A percentile compares a stretch with the other conserved stretches of the same genome.
Evolutionary conservation across 169 alveolate genomes (phyloP).

Genomic region (Cryptosporidium sp.): DNA sequence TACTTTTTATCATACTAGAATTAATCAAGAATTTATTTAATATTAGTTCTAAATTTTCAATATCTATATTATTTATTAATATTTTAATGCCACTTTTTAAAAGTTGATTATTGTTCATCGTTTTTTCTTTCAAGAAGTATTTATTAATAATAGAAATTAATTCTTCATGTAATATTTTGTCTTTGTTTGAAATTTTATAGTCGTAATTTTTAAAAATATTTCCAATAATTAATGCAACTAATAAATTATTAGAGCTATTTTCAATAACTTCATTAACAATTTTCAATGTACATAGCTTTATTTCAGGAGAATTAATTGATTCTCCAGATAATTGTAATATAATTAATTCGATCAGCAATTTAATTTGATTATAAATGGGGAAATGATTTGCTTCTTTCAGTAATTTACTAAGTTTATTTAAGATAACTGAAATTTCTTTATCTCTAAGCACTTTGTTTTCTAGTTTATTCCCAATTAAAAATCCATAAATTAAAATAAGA

Average conservation of each 20-base stretch:
- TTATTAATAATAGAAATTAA: neutral
- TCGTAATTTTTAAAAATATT: neutral
- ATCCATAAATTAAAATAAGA: slow-evolving; percentile 4
- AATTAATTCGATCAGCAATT: neutral
- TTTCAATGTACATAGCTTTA: neutral
- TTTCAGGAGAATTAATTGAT: neutral
- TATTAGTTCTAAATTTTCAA: neutral
- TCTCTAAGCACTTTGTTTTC: neutral
- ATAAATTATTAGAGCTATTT: neutral
- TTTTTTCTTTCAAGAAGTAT: neutral
- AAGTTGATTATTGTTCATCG: neutral
- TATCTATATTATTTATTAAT: neutral
- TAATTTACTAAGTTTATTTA: neutral
- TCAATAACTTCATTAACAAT: neutral
- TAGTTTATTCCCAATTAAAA: neutral
- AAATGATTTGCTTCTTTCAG: neutral
- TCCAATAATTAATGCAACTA: neutral
- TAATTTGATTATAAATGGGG: neutral
- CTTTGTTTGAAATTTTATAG: neutral
- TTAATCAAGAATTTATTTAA: neutral
- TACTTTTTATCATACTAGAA: neutral
- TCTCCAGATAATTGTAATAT: neutral
- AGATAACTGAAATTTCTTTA: neutral
- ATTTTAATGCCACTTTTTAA: neutral
- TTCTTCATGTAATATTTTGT: neutral